phyloP scores from a whole-genome alignment of 345 rosid genomes.

The Euphorbia pulcherrima region DNA sequence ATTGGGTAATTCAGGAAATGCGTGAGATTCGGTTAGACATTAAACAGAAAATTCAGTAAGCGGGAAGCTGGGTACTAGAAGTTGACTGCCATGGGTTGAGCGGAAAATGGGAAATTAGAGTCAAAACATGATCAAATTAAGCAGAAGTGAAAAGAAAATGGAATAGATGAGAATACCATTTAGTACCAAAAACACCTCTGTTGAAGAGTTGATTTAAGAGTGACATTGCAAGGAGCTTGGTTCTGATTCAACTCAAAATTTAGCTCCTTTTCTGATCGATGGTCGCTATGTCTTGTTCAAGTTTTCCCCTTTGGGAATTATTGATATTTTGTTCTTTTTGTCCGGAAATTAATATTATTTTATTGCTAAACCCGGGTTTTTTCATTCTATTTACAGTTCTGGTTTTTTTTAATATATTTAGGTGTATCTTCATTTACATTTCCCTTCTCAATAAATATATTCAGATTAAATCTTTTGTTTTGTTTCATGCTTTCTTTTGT shows the following conservation, averaged over 20 bases:
- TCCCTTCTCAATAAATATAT: too few relatives aligned
- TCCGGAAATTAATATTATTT: too few relatives aligned
- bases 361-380: too few relatives aligned
- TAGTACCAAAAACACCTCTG: conserved; percentile 81
- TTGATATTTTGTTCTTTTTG: too few relatives aligned
- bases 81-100: neutral
- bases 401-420: too few relatives aligned
- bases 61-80: neutral
- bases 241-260: neutral
- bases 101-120: neutral
- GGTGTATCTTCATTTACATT: too few relatives aligned
- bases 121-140: neutral
- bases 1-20: neutral
- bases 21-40: neutral
- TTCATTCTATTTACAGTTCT: too few relatives aligned
- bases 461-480: too few relatives aligned
- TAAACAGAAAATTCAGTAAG: neutral
- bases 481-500: too few relatives aligned
- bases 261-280: neutral
- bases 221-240: conserved; percentile 43
- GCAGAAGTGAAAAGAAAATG: neutral
- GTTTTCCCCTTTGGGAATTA: neutral
- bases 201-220: conserved; percentile 82
- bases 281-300: neutral
- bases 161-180: conserved; percentile 38